Evolutionary conservation across 768 basidiomycete genomes (phyloP).

Genomic region (Leucosporidium creatinivorum): DNA sequence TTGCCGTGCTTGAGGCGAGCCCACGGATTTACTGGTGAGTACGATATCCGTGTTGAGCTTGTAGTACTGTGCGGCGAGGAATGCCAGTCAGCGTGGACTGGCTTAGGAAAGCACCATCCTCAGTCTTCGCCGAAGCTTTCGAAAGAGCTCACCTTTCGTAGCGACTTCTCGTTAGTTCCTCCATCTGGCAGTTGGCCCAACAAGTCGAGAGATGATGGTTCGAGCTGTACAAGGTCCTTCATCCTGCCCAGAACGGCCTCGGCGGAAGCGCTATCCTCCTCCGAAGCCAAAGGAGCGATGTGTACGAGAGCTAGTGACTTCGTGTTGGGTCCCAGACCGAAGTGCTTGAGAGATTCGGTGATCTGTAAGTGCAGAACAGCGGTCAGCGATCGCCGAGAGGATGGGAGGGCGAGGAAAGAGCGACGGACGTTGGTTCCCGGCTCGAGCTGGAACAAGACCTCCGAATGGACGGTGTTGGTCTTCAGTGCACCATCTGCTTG

Average conservation of each 20-base stretch:
- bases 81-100: neutral
- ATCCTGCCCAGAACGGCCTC: conserved; percentile 51
- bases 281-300: conserved; percentile 43
- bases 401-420: neutral
- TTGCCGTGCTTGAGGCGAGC: conserved; percentile 40
- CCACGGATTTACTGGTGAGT: conserved; percentile 36
- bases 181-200: conserved; percentile 37
- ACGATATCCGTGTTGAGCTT: conserved; percentile 57
- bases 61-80: conserved; percentile 53
- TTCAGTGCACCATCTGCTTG: conserved; percentile 54
- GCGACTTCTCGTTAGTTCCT: conserved; percentile 59
- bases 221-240: conserved; percentile 55
- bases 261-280: conserved; percentile 40
- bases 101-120: too few relatives aligned
- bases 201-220: conserved; percentile 48
- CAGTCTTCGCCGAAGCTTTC: too few relatives aligned
- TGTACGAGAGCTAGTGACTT: conserved; percentile 65
- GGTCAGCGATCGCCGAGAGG: neutral
- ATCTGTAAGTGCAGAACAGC: conserved; percentile 51
- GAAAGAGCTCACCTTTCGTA: conserved; percentile 59
- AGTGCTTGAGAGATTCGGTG: conserved; percentile 74
- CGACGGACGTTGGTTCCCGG: conserved; percentile 71
- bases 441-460: conserved; percentile 78
- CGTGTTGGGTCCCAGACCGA: conserved; percentile 66
- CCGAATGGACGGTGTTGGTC: conserved; percentile 83